Conservation (phyloP, 805 yeast genomes). For the Candida khao-thaluensis region DNA sequence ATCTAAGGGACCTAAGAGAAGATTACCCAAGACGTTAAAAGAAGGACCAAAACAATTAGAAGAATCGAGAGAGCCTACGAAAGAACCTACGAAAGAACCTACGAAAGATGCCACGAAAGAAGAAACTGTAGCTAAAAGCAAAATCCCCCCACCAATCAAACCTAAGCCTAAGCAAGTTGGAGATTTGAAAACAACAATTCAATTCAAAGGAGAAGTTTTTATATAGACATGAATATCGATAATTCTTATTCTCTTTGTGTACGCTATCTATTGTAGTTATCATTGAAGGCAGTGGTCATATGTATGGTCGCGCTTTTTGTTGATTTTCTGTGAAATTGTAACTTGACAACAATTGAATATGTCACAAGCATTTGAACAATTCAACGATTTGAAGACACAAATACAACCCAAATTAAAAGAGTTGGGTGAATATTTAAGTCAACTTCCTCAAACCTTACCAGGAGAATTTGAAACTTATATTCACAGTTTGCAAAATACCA, state of each 20-base stretch:
- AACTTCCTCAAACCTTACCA: constrained; percentile 10
- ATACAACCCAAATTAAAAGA: constrained; percentile 13
- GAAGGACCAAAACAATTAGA: background rate
- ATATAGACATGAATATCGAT: too few relatives aligned
- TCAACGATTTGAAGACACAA: constrained; percentile 11
- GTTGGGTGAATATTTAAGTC: constrained; percentile 6
- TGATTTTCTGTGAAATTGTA: constrained; percentile 5
- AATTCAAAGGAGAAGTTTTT: constrained; percentile 17
- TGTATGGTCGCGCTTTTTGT: background rate
- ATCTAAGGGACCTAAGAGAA: constrained; percentile 52
- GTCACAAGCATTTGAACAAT: constrained; percentile 10
- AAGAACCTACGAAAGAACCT: background rate
- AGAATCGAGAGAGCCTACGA: background rate
- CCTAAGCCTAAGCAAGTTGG: constrained; percentile 12
- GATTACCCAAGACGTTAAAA: constrained; percentile 34
- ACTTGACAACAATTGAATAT: background rate
- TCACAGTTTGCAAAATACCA: constrained; percentile 9
- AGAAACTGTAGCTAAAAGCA: background rate
- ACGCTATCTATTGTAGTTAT: too few relatives aligned
- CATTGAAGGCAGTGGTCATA: too few relatives aligned
- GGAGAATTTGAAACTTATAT: constrained; percentile 11
- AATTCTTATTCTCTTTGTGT: too few relatives aligned
- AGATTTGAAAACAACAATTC: constrained; percentile 12
- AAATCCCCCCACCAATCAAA: constrained; percentile 13
- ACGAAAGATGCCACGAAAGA: constrained; percentile 1